phyloP scores from a whole-genome alignment of 768 basidiomycete genomes.

The Boletus sp. region DNA sequence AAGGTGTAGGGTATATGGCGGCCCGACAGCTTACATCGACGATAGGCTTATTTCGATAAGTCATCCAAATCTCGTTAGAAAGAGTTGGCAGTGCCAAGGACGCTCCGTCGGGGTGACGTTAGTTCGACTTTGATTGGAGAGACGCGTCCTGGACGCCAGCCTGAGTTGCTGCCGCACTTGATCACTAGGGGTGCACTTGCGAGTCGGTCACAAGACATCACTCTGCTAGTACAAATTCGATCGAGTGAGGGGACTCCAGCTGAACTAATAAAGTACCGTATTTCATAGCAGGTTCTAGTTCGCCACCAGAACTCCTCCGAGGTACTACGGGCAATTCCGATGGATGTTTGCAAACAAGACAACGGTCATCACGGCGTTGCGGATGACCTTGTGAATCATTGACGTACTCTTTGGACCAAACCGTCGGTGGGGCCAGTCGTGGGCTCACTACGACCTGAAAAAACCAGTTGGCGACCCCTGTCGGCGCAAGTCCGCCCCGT shows the following conservation, averaged over 20 bases:
- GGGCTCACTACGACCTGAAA: not conserved
- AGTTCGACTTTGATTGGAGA: not conserved
- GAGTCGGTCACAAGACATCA: not conserved
- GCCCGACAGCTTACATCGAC: not conserved
- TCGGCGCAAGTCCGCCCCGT: not conserved
- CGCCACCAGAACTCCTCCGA: too few relatives aligned
- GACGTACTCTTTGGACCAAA: not conserved
- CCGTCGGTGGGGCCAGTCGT: too few relatives aligned
- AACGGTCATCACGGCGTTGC: not conserved
- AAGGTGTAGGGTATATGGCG: not conserved
- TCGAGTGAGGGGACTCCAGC: not conserved
- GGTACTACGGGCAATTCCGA: too few relatives aligned
- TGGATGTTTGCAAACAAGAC: not conserved
- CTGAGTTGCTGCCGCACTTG: not conserved
- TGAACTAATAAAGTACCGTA: not conserved
- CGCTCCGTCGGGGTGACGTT: not conserved
- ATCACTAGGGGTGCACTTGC: not conserved
- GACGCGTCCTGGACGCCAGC: not conserved
- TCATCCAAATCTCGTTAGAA: not conserved
- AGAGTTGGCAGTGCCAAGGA: not conserved
- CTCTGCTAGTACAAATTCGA: not conserved
- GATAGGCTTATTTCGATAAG: not conserved
- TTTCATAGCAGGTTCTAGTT: not conserved
- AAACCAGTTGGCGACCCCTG: not conserved
- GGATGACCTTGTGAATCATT: not conserved